These are phyloP conservation scores for Candida nanaspora DNA, from an alignment of 805 yeast species.

Conservation along the genomic window DNA sequence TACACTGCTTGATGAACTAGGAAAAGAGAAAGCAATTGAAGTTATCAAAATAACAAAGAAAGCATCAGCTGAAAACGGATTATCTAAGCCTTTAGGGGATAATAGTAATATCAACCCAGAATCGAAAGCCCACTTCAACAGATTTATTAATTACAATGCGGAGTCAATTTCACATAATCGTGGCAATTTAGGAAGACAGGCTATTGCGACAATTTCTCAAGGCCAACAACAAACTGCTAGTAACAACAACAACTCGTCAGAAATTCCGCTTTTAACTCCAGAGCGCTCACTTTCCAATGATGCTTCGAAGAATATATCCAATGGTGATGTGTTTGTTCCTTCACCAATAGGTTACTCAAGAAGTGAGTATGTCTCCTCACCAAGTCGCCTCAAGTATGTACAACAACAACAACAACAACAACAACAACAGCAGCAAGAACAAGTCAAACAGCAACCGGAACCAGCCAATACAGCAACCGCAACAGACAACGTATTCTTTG, in stretches of 20 bases:
- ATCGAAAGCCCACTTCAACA: slow-evolving; percentile 22
- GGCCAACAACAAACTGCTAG: neutral
- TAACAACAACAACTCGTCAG: neutral
- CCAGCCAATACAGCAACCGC: neutral
- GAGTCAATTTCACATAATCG: slow-evolving; percentile 3
- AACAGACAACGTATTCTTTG: neutral
- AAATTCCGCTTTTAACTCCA: too few relatives aligned
- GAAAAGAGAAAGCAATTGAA: slow-evolving; percentile 39
- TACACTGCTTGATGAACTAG: slow-evolving; percentile 45
- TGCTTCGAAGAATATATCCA: neutral
- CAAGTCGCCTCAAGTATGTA: neutral
- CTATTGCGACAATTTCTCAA: neutral
- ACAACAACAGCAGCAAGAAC: too few relatives aligned
- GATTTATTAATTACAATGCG: slow-evolving; percentile 19
- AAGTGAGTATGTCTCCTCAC: slow-evolving; percentile 10
- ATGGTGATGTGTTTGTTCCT: slow-evolving; percentile 10
- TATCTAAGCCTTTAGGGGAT: slow-evolving; percentile 16
- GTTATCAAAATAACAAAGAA: slow-evolving; percentile 19
- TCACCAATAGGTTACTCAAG: slow-evolving; percentile 25
- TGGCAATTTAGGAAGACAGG: neutral
- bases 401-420: neutral
- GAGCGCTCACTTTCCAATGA: neutral
- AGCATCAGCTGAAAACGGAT: slow-evolving; percentile 2
- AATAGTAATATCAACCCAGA: slow-evolving; percentile 19
- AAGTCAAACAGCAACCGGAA: too few relatives aligned